Base-by-base conservation (phyloP, 225 moss, liverwort and hornwort genomes). In the Pseudoscleropodium purum region DNA sequence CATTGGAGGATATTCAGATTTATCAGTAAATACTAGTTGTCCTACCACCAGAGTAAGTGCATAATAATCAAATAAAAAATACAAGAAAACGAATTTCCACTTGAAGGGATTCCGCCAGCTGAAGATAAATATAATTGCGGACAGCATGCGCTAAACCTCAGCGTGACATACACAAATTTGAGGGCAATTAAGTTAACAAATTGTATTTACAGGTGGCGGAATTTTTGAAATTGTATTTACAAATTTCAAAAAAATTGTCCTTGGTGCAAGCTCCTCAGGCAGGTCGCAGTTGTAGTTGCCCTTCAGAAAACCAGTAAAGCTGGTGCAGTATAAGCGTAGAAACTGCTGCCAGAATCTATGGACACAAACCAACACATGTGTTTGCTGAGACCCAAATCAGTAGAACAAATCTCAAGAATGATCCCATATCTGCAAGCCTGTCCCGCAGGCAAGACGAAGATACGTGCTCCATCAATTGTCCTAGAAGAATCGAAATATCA, bases 351-450 rank as follows among this genome's bases (percentile, higher is more conserved):
- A 68, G 49, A 89, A 89, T 85, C 84, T 68, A 81, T 21, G 74
- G 63, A 81, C 64, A 81, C 52, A 63, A 68, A 85, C 77, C 88
- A n/a, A 79, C 72, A 47, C 64, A 59, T 78, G 86, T 83, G 41
- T 59, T 83, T 56, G 8, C 77, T 62, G 83, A 39, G 68, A 89
- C 80, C 69, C 63, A 85, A 91, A 80, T 84, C 81, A 81, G 75
- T 41, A 33, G 69, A 64, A 84, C 27, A 68, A 52, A 85, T 89
- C 76, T 76, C 78, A 73, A 83, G 39, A 88, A 75, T 73, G 82
- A 72, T 87, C 65, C 54, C 80, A 85, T 85, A 91, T 92, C 93
- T 88, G 92, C 93, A 83, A 93, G 93, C 81, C 95, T 95, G 92
- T 93, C 95, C 84, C 92, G 90, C 88, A 75, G 39, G 91, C 60